A percentile compares a stretch with the other conserved stretches of the same genome.
Conservation (phyloP, 2,329 filamentous ascomycete species). For the Ceratocystis colombiana region DNA sequence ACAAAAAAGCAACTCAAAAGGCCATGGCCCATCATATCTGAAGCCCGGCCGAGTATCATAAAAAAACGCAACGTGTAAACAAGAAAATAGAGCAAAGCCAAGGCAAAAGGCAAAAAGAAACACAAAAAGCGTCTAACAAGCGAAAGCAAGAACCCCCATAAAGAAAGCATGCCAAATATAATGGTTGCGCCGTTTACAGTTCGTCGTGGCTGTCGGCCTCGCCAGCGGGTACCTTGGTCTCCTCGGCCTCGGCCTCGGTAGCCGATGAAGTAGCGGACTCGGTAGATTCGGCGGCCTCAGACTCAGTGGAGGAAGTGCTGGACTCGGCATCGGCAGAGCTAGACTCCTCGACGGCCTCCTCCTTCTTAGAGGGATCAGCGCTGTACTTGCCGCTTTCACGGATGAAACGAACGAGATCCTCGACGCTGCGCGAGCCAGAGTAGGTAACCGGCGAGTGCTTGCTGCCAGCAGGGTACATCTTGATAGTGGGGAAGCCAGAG, state of each 20-base stretch:
- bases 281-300: conserved; percentile 38
- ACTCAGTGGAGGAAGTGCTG: conserved; percentile 40
- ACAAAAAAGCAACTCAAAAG: conserved; percentile 21
- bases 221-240: conserved; percentile 31
- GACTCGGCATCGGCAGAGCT: conserved; percentile 29
- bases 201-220: conserved; percentile 54
- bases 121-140: conserved; percentile 10
- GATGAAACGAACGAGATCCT: conserved; percentile 87
- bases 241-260: conserved; percentile 33
- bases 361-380: conserved; percentile 50
- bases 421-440: conserved; percentile 73
- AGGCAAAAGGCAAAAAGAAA: conserved; percentile 21
- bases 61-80: conserved; percentile 1
- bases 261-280: conserved; percentile 32
- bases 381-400: conserved; percentile 90
- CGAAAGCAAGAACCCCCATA: conserved; percentile 3
- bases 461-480: conserved; percentile 83
- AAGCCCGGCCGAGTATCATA: conserved; percentile 20
- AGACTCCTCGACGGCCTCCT: conserved; percentile 45
- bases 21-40: conserved; percentile 19
- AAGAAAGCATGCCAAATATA: too few species aligned
- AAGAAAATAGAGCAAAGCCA: neutral
- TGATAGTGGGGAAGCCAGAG: conserved; percentile 97
- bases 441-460: conserved; percentile 83
- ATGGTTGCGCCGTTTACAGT: conserved; percentile 47